Evolutionary conservation across 208 protist species (phyloP), one percentile per base, ranked within the genome.

Genomic region (Naegleria gruberi): DNA sequence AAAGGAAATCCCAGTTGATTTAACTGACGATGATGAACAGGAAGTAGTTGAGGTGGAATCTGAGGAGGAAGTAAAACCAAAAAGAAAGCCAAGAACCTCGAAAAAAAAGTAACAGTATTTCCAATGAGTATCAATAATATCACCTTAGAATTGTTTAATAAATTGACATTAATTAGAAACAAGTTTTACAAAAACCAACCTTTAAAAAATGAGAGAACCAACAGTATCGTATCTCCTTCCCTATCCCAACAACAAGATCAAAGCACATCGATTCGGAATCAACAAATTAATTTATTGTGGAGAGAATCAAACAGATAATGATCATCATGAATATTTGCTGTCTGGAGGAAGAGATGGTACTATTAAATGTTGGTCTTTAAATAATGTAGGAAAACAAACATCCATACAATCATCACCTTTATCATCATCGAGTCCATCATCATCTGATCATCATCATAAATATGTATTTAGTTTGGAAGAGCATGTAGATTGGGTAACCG

Each of bases 321-420:
- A 77, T 74, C 6, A 74, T 37, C 17, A 26, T 37, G 4, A 77
- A 37, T 30, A 77, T 77, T 83, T 83, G 26, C 44, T 83, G 7
- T 44, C 40, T 26, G 77, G 37, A 30, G 77, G 77, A 83, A 83
- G 77, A 44, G 77, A 83, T 83, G 77, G 77, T 44, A 83, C 77
- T 7, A 83, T 83, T 43, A 83, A 83, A 83, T 44, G n/a, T 44
- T 83, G 77, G 77, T 19, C 12, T 43, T n/a, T 77, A 37, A 1
- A 77, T 37, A 1, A 19, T 77, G 19, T 23, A 65, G 5, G 19
- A 65, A 23, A 10, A 55, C 46, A 65, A 65, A 55, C 46, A 37
- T 82, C 73, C 19, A 17, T 40, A 82, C 10, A 82, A 82, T 41
- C 17, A 4, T 2, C 74, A 82, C 15, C 73, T n/a, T 40, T 82